phyloP scores from a whole-genome alignment of 2,329 filamentous ascomycete genomes.

The Hypoxylon sp. region DNA sequence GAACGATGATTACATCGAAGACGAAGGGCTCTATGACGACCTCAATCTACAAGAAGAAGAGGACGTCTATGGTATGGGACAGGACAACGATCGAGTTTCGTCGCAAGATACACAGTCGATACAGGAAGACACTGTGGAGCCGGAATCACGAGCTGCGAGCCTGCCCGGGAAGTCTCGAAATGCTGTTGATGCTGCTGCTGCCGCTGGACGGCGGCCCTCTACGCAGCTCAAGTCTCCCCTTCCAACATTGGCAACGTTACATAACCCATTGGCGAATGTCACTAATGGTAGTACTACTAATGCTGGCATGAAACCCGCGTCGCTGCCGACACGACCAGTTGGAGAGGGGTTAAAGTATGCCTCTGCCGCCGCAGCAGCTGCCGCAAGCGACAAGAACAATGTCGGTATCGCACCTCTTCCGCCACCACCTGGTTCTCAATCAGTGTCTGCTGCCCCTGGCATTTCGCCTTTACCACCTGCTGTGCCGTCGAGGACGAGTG shows the following conservation, averaged over 20 bases:
- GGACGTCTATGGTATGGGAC: slow-evolving; percentile 83
- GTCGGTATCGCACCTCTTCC: slow-evolving; percentile 95
- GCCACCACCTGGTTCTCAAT: slow-evolving; percentile 80
- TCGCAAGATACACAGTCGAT: slow-evolving; percentile 95
- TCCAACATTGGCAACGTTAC: slow-evolving; percentile 91
- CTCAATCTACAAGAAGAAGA: slow-evolving; percentile 94
- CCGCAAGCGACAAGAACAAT: slow-evolving; percentile 87
- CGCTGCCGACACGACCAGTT: slow-evolving; percentile 84
- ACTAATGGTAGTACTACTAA: slow-evolving; percentile 68
- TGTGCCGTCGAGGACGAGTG: slow-evolving; percentile 68
- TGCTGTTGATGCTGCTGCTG: slow-evolving; percentile 69
- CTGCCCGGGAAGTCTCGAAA: slow-evolving; percentile 68
- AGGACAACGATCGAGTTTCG: slow-evolving; percentile 88
- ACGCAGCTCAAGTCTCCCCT: slow-evolving; percentile 93
- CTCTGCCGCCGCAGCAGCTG: slow-evolving; percentile 93
- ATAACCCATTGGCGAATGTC: slow-evolving; percentile 76
- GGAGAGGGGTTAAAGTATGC: slow-evolving; percentile 97
- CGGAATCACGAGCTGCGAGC: slow-evolving; percentile 63
- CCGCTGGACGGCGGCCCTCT: slow-evolving; percentile 79
- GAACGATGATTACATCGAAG: slow-evolving; percentile 91
- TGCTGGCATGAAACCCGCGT: slow-evolving; percentile 90
- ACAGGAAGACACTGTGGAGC: slow-evolving; percentile 83
- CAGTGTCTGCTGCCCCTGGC: slow-evolving; percentile 55
- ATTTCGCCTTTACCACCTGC: slow-evolving; percentile 66
- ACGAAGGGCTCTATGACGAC: slow-evolving; percentile 96